A percentile compares a stretch with the other conserved stretches of the same genome.
Evolutionary conservation across 2,329 filamentous ascomycete species (phyloP).

Genomic region (Rhinocladiella similis): DNA sequence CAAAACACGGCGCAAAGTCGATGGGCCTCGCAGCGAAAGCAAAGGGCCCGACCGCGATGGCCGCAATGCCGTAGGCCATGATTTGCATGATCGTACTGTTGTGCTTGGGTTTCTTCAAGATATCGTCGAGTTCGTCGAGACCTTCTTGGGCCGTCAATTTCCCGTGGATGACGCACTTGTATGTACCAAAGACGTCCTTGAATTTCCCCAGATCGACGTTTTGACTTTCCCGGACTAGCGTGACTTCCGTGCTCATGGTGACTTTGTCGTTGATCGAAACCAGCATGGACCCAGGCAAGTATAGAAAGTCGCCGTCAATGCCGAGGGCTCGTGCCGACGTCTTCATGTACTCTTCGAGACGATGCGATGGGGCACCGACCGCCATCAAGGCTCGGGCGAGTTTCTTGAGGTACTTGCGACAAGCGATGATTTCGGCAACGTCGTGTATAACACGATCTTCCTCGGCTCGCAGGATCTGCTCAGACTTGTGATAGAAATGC

Average conservation of each 20-base stretch:
- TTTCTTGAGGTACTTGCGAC: slow-evolving; percentile 80
- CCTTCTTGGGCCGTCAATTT: slow-evolving; percentile 47
- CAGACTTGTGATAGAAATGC: slow-evolving; percentile 16
- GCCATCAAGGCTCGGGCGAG: slow-evolving; percentile 85
- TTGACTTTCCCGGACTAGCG: slow-evolving; percentile 43
- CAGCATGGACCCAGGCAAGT: slow-evolving; percentile 91
- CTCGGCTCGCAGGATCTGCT: slow-evolving; percentile 9
- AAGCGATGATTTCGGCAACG: slow-evolving; percentile 68
- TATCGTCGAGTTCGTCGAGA: slow-evolving; percentile 46
- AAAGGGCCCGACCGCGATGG: slow-evolving; percentile 74
- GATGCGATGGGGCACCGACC: slow-evolving; percentile 87
- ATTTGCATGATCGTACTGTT: slow-evolving; percentile 57
- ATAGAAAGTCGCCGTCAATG: slow-evolving; percentile 86
- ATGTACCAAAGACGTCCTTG: slow-evolving; percentile 47
- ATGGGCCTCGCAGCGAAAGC: slow-evolving; percentile 75
- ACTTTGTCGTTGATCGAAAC: slow-evolving; percentile 71
- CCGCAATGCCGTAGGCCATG: slow-evolving; percentile 71
- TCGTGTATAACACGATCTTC: slow-evolving; percentile 35
- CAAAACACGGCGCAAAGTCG: slow-evolving; percentile 74
- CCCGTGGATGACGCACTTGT: slow-evolving; percentile 51
- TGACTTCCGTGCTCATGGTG: slow-evolving; percentile 49
- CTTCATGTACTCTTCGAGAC: slow-evolving; percentile 84
- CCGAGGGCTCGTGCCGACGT: slow-evolving; percentile 88
- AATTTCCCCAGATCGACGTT: slow-evolving; percentile 46
- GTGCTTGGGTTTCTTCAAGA: slow-evolving; percentile 58